These are phyloP conservation scores for Chrysopogon serrulatus DNA, from an alignment of 176 grass and related monocot genomes.

Conservation along the genomic window DNA sequence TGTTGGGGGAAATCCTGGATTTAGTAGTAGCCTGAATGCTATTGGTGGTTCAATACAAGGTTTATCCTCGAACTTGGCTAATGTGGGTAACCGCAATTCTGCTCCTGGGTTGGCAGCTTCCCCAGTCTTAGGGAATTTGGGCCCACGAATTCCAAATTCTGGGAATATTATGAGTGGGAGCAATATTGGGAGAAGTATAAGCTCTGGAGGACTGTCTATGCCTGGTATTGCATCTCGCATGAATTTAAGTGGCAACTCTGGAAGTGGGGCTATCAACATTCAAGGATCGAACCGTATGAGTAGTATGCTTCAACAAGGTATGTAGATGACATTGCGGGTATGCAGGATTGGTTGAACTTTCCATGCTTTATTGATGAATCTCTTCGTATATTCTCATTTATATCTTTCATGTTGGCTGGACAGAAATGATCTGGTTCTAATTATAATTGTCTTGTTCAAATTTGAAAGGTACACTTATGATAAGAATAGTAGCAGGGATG, in stretches of 20 bases:
- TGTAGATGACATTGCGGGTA: background rate
- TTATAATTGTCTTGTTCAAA: too few relatives aligned
- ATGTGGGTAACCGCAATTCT: constrained; percentile 62
- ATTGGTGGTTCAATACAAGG: constrained; percentile 68
- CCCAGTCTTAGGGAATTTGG: constrained; percentile 70
- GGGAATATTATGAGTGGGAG: constrained; percentile 58
- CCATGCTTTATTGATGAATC: background rate
- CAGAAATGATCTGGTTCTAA: background rate
- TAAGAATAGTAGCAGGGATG: too few relatives aligned
- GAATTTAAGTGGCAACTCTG: too few relatives aligned
- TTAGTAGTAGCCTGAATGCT: constrained; percentile 65
- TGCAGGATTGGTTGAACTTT: background rate
- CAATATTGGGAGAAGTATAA: constrained; percentile 74
- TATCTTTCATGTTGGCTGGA: background rate
- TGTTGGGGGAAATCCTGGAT: constrained; percentile 60
- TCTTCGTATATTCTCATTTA: background rate
- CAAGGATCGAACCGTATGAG: constrained; percentile 65
- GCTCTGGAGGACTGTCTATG: constrained; percentile 63
- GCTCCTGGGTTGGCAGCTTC: constrained; percentile 60
- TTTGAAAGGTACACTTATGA: too few relatives aligned
- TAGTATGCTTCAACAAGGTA: constrained; percentile 82
- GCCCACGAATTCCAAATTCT: constrained; percentile 56
- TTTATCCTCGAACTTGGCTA: constrained; percentile 60
- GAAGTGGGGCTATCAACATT: constrained; percentile 54
- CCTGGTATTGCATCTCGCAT: too few relatives aligned